Evolutionary conservation across 2,329 filamentous ascomycete genomes (phyloP), one percentile per base, ranked within the genome.

Genomic region (Hypocrella siamensis): DNA sequence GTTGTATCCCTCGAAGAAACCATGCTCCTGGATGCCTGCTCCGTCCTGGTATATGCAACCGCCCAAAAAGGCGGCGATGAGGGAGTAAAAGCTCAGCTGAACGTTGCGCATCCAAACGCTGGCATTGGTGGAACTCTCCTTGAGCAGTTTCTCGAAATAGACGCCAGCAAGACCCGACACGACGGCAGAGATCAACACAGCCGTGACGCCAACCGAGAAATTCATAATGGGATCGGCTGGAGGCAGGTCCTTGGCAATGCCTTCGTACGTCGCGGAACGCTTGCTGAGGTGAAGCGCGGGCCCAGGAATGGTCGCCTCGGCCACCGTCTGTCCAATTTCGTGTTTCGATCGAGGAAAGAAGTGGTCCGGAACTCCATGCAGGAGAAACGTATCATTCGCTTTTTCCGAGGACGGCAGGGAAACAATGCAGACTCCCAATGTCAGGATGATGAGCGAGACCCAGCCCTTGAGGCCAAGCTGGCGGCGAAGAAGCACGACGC

Each of bases 1-100:
- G 51, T 93, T 94, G 57, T 96, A 98, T 3, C 90, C 90, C 35
- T 81, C 79, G 44, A 98, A 96, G 56, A 96, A 93, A 10, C 90
- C 90, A 39, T 82, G 75, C 52, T 79, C 73, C 17, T 77, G 68
- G 40, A 98, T 85, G 26, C 80, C 77, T 38, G 76, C 72, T 17
- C 88, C 90, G 42, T 98, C 90, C 40, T 84, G 81, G 57, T 82
- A 81, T 3, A 92, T 58, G 5, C 96, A 78, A 2, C 88, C 90
- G 32, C 93, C 67, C 35, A 96, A 74, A 1, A 94, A 63, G 1
- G 86, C 81, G 0, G 88, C 84, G 45, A 94, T 88, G 2, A 96
- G 63, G 1, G 86, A 93, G 59, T 93, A 98, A 48, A 94, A 82
- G 1, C 85, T 86, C 17, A 98, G 63, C 53, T 98, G 90, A 29